Base-by-base conservation (phyloP, 176 grass and related monocot species). In the Microstegium vimineum region DNA sequence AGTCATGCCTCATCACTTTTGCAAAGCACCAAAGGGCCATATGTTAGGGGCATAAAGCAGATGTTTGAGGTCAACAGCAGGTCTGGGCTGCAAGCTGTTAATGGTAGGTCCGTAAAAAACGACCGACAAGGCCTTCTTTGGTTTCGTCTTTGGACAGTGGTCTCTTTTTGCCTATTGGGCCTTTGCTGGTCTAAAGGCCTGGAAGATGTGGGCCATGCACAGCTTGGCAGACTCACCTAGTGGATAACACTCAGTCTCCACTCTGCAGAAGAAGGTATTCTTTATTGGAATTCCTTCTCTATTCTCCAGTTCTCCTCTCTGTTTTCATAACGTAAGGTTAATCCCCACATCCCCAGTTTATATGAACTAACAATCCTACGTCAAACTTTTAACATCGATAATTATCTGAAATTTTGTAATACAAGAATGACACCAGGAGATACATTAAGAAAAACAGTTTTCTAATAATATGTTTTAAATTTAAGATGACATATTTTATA, bases 141-240 rank as follows among this genome's bases (percentile, higher is more conserved):
- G 18, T 57, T 20, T 66, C 32, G 10, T 66, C 34, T 35, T 74
- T 84, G 6, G 17, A n/a, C 47, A 41, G 26, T 32, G 45, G 28
- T 32, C 25, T 23, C 59, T 74, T 74, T 54, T 86, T 30, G 33
- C 49, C 35, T 61, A n/a, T 36, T 69, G 78, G 78, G 70, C 85
- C 70, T 66, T 9, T 18, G 5, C 43, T 86, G 46, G 45, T 86
- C 77, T 81, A 86, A 67, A 86, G 70, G 77, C 77, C 78, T 47
- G 22, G 37, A 47, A 69, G 36, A 3, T 69, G 62, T 69, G 85
- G 85, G 71, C 22, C 85, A 75, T 46, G 60, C 16, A 59, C 61
- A 81, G 85, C 26, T 75, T 47, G 27, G 34, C 62, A 27, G 54
- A n/a, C 35, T 42, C 61, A 7, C 7, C 51, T 5, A 27, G 65